Evolutionary conservation across 208 protist genomes (phyloP).

Genomic region (Wallacemonas sp.): DNA sequence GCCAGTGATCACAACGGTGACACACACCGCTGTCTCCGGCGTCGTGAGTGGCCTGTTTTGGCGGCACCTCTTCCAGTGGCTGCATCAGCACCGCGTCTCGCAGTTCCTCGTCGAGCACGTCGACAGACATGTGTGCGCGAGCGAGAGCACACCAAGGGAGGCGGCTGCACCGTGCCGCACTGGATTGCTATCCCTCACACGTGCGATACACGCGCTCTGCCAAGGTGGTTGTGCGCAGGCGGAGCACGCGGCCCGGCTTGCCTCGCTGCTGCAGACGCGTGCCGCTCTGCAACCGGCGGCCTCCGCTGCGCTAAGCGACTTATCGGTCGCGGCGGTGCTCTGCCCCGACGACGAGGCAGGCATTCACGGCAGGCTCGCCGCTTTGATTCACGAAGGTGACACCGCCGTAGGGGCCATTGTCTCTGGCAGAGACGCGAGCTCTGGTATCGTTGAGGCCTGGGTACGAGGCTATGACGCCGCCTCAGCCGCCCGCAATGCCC

Average conservation of each 20-base stretch:
- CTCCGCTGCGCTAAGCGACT: not conserved
- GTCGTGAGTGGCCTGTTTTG: conserved; percentile 2
- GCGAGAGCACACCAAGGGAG: too few relatives aligned
- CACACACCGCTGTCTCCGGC: not conserved
- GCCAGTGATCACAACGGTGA: not conserved
- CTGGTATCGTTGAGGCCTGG: not conserved
- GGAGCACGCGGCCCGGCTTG: conserved; percentile 22
- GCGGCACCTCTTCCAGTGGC: conserved; percentile 23
- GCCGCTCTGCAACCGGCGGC: conserved; percentile 18
- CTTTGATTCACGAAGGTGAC: not conserved
- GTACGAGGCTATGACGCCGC: not conserved
- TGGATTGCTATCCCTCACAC: too few relatives aligned
- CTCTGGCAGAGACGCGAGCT: not conserved
- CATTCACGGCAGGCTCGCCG: not conserved
- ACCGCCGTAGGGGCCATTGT: not conserved
- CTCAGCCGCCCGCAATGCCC: not conserved
- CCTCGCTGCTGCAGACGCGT: conserved; percentile 22
- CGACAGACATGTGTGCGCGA: too few relatives aligned
- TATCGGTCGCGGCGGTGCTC: not conserved
- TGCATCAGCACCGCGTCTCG: conserved; percentile 31
- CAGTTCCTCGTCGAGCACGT: conserved; percentile 14
- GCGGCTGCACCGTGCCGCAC: too few relatives aligned
- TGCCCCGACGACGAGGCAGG: not conserved
- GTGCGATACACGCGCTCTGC: conserved; percentile 26
- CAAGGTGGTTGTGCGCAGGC: conserved; percentile 30